Base-by-base conservation (phyloP, 176 grass and related monocot genomes). In the Triticum dicoccoides region DNA sequence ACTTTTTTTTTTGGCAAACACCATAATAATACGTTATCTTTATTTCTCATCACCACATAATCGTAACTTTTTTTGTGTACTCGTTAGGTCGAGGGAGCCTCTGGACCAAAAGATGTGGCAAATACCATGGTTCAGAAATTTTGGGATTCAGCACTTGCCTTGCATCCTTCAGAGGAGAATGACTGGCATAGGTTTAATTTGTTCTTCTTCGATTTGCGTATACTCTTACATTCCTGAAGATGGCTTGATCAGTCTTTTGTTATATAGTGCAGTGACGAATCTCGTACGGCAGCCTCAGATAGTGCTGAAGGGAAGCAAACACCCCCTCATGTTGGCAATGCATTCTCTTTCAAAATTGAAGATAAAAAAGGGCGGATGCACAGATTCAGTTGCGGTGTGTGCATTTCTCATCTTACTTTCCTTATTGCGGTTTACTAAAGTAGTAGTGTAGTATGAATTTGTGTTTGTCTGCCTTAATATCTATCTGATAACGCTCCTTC, bases 91-190 rank as follows among this genome's bases (percentile, higher is more conserved):
- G 51, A 54, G 15, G 52, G 52, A 63, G 20, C 37, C 17, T 89
- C 65, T 69, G 79, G 76, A 69, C 79, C 34, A 83, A 89, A 90
- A 39, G 81, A 80, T 67, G 82, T 92, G 87, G 93, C 91, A 84
- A 90, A 90, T 35, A 89, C 91, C 38, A 92, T 98, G 89, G 76
- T 98, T 69, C 87, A 95, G 14, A 95, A 88, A 54, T 98, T 98
- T 80, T 95, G 93, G 95, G 93, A 98, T 80, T 92, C 91, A 45
- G 88, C 95, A 59, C 90, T 94, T 86, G 77, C 88, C 15, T 39
- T 90, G 47, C 84, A 93, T 66, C 73, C 82, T 75, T 63, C 86
- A 80, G 92, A 92, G 18, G 93, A 98, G 52, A 81, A 67, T 47
- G 95, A 98, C 52, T 78, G 38, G 2, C 81, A 71, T 81, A 93